Percentiles rank a stretch among this genome's conserved stretches.
Conservation (phyloP, 176 grass and related monocot genomes). For the Eleusine coracana region DNA sequence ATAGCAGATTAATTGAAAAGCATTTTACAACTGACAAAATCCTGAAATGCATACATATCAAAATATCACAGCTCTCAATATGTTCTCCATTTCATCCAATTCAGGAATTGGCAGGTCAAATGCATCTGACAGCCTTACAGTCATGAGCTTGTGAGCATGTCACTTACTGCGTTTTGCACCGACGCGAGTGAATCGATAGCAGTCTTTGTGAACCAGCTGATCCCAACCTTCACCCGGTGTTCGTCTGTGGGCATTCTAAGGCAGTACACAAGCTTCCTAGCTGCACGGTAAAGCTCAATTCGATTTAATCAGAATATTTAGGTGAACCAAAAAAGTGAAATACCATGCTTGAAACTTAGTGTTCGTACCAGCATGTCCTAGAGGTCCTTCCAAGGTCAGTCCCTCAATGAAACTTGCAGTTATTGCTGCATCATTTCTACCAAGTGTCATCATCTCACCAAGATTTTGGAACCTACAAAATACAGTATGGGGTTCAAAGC, state of each 20-base stretch:
- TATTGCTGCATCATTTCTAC: constrained; percentile 75
- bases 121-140: background rate
- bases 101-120: background rate
- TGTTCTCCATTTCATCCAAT: background rate
- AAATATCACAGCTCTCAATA: background rate
- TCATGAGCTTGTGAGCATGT: constrained; percentile 55
- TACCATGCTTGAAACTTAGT: background rate
- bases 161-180: constrained; percentile 71
- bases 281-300: constrained; percentile 41
- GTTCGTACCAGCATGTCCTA: constrained; percentile 86
- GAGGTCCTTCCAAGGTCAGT: constrained; percentile 81
- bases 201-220: constrained; percentile 89
- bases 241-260: constrained; percentile 93
- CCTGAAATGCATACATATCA: background rate
- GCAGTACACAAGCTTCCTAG: constrained; percentile 88
- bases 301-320: background rate
- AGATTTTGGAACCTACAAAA: constrained; percentile 90
- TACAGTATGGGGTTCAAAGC: background rate
- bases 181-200: constrained; percentile 69
- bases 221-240: constrained; percentile 83
- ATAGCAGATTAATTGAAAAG: background rate
- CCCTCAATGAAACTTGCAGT: constrained; percentile 89
- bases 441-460: constrained; percentile 98
- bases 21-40: background rate
- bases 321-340: background rate